These are phyloP conservation scores for Pseudogymnoascus sp. DNA, from an alignment of 2,329 filamentous ascomycete genomes.

Conservation along the genomic window DNA sequence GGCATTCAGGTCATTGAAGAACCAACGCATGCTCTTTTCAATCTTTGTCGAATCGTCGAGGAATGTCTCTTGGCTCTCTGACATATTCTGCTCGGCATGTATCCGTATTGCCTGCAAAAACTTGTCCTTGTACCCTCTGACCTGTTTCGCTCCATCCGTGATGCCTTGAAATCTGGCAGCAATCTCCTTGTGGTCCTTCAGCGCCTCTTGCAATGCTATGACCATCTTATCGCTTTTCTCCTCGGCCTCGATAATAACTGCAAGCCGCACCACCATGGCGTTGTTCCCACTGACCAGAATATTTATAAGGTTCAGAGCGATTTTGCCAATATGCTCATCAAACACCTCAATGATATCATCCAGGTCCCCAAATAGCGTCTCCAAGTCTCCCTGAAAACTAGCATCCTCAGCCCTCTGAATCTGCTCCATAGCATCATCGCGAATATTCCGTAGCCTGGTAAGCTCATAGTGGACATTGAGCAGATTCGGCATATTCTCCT, in stretches of 20 bases:
- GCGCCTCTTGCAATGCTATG: slow-evolving; percentile 82
- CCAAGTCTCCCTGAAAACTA: slow-evolving; percentile 71
- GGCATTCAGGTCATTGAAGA: slow-evolving; percentile 93
- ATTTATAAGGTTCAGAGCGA: slow-evolving; percentile 84
- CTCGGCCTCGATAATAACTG: slow-evolving; percentile 87
- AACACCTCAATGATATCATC: slow-evolving; percentile 91
- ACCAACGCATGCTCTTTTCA: slow-evolving; percentile 89
- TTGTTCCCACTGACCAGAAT: slow-evolving; percentile 82
- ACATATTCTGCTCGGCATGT: slow-evolving; percentile 55
- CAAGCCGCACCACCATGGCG: slow-evolving; percentile 82
- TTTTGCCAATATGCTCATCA: slow-evolving; percentile 83
- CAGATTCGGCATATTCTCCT: slow-evolving; percentile 86
- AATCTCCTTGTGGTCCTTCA: slow-evolving; percentile 93
- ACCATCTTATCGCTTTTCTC: slow-evolving; percentile 94
- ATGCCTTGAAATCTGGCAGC: slow-evolving; percentile 91
- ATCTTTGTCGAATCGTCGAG: slow-evolving; percentile 74
- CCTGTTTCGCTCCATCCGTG: slow-evolving; percentile 82
- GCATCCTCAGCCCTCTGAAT: slow-evolving; percentile 70
- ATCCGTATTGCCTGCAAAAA: slow-evolving; percentile 67
- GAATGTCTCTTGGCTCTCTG: slow-evolving; percentile 60
- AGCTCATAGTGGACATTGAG: slow-evolving; percentile 86
- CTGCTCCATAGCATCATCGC: slow-evolving; percentile 95
- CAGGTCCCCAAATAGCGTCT: slow-evolving; percentile 81
- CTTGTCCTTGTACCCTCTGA: slow-evolving; percentile 94
- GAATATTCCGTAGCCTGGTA: slow-evolving; percentile 84